These are phyloP conservation scores for Carnegiea gigantea DNA, from an alignment of 179 eudicot species.

Conservation along the genomic window DNA sequence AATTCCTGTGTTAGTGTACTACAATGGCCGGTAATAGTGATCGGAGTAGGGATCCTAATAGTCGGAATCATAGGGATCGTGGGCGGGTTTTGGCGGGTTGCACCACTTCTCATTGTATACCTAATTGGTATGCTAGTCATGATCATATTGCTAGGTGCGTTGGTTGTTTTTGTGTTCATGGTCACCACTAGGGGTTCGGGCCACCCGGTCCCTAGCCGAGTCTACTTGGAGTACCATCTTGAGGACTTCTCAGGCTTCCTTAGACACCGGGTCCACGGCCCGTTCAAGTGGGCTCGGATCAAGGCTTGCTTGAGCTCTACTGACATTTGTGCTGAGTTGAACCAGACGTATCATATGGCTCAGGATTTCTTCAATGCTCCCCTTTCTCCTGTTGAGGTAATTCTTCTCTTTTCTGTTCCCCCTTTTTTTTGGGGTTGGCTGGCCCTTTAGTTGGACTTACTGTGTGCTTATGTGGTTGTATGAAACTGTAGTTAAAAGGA, in stretches of 20 bases:
- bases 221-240: constrained; percentile 65
- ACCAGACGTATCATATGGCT: constrained; percentile 69
- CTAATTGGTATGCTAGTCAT: constrained; percentile 69
- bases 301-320: constrained; percentile 65
- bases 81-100: constrained; percentile 79
- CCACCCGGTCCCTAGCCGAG: constrained; percentile 71
- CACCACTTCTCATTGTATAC: constrained; percentile 59
- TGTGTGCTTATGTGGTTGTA: no score
- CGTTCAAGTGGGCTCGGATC: constrained; percentile 77
- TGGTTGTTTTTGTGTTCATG: constrained; percentile 67
- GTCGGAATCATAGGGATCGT: constrained; percentile 69
- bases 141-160: constrained; percentile 48
- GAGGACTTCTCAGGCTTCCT: constrained; percentile 77
- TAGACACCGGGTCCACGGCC: constrained; percentile 51
- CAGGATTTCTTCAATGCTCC: constrained; percentile 87
- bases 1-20: constrained; percentile 68
- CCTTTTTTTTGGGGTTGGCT: background rate
- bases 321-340: constrained; percentile 65
- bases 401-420: background rate
- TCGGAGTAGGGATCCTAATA: constrained; percentile 59
- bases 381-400: constrained; percentile 77
- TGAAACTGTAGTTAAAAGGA: no score
- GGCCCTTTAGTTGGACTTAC: background rate
- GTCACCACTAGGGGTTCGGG: constrained; percentile 71
- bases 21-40: constrained; percentile 79